phyloP scores from a whole-genome alignment of 116 monocot genomes.

The Zostera marina region DNA sequence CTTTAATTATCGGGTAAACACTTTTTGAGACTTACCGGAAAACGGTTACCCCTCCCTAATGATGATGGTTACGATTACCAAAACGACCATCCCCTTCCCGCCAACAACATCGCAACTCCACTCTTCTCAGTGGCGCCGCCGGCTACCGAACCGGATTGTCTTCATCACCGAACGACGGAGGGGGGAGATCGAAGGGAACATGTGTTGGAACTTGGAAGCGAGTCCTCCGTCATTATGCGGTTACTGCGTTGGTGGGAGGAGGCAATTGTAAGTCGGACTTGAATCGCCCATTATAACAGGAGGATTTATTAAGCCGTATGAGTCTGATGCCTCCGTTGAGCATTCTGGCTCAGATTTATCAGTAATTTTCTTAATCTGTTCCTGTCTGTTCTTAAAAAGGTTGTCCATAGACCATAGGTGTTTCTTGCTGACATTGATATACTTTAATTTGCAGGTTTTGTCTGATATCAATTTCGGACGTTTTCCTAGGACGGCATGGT shows the following conservation, averaged over 20 bases:
- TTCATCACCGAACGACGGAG: not conserved
- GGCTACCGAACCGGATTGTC: not conserved
- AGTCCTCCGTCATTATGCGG: not conserved
- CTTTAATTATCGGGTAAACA: no score
- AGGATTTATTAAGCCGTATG: not conserved
- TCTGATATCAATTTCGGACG: not conserved
- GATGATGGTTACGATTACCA: no score
- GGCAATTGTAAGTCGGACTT: not conserved
- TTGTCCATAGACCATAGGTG: not conserved
- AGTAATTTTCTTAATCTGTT: not conserved
- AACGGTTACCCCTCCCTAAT: no score
- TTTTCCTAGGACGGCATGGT: constrained; percentile 1
- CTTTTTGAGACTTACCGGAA: no score
- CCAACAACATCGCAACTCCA: no score
- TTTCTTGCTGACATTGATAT: not conserved
- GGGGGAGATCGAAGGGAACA: not conserved
- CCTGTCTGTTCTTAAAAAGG: not conserved
- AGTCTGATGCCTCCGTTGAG: not conserved
- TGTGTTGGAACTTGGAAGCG: not conserved
- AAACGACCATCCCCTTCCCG: no score
- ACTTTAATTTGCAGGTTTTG: constrained; percentile 4
- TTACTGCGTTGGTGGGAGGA: not conserved
- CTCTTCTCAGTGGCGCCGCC: not conserved
- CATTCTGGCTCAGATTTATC: not conserved
- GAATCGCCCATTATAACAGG: not conserved